A percentile compares a stretch with the other conserved stretches of the same genome.
These are phyloP conservation scores for Hortaea werneckii DNA, from an alignment of 2,329 filamentous ascomycete genomes.

Conservation along the genomic window DNA sequence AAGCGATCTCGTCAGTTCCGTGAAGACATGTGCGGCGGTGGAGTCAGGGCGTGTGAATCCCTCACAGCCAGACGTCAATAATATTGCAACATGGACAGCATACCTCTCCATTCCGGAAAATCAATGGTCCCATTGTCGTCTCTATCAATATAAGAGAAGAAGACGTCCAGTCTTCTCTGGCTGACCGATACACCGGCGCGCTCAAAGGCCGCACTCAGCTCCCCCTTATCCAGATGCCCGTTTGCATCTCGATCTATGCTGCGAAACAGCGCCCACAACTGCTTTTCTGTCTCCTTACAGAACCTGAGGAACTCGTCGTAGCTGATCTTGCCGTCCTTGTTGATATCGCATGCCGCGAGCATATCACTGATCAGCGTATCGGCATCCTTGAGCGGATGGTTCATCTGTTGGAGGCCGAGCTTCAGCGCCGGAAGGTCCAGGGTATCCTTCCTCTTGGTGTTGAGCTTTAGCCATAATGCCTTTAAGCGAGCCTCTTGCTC, in stretches of 20 bases:
- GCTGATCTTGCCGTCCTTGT: constrained; percentile 80
- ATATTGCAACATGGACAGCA: constrained; percentile 6
- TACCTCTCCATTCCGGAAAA: constrained; percentile 92
- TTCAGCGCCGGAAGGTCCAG: constrained; percentile 77
- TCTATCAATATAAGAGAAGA: constrained; percentile 81
- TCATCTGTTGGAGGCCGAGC: constrained; percentile 74
- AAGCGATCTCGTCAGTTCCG: not conserved
- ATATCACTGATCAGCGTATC: constrained; percentile 74
- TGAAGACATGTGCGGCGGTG: too few relatives aligned
- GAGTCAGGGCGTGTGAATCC: not conserved
- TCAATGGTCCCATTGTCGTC: constrained; percentile 80
- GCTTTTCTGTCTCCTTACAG: constrained; percentile 74
- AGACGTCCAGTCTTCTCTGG: constrained; percentile 64
- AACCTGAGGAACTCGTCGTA: constrained; percentile 88
- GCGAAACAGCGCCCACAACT: constrained; percentile 72
- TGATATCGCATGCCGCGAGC: constrained; percentile 71
- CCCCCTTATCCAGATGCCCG: constrained; percentile 76
- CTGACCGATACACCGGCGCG: constrained; percentile 70
- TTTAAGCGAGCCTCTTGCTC: constrained; percentile 73
- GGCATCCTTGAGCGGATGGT: constrained; percentile 92
- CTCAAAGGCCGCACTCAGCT: constrained; percentile 69
- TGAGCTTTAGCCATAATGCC: constrained; percentile 73
- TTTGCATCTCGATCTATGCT: constrained; percentile 79
- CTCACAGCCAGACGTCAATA: not conserved
- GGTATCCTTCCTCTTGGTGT: constrained; percentile 64